Evolutionary conservation across 352 stramenopile genomes (phyloP).

Genomic region (Pythium utonaiense): DNA sequence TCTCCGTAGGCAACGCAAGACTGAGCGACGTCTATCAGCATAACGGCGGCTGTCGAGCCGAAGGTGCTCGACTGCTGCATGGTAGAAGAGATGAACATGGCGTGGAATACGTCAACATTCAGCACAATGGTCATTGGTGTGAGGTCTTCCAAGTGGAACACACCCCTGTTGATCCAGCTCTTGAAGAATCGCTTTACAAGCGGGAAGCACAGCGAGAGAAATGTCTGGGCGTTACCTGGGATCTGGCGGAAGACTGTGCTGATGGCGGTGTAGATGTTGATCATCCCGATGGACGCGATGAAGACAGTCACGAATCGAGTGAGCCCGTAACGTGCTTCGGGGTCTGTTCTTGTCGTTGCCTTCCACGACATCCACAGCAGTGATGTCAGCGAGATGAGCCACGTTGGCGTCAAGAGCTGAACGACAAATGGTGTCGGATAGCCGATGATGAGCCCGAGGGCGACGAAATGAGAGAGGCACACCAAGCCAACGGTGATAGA

Average conservation of each 20-base stretch:
- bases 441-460: neutral
- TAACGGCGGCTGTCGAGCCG: neutral
- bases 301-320: neutral
- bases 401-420: neutral
- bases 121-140: slow-evolving; percentile 4
- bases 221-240: neutral
- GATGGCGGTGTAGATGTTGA: slow-evolving; percentile 2
- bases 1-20: neutral
- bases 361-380: neutral
- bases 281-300: neutral
- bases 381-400: neutral
- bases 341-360: neutral
- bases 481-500: neutral
- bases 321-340: neutral
- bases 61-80: slow-evolving; percentile 4
- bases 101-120: slow-evolving; percentile 20
- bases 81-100: slow-evolving; percentile 11
- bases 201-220: slow-evolving; percentile 1
- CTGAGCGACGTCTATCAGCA: slow-evolving; percentile 5
- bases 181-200: slow-evolving; percentile 9
- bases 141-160: slow-evolving; percentile 9
- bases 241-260: slow-evolving; percentile 1
- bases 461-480: neutral
- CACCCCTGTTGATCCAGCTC: neutral
- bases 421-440: slow-evolving; percentile 8